A percentile compares a stretch with the other conserved stretches of the same genome.
Conservation (phyloP, 2,329 filamentous ascomycete genomes). For the Alternaria dauci region DNA sequence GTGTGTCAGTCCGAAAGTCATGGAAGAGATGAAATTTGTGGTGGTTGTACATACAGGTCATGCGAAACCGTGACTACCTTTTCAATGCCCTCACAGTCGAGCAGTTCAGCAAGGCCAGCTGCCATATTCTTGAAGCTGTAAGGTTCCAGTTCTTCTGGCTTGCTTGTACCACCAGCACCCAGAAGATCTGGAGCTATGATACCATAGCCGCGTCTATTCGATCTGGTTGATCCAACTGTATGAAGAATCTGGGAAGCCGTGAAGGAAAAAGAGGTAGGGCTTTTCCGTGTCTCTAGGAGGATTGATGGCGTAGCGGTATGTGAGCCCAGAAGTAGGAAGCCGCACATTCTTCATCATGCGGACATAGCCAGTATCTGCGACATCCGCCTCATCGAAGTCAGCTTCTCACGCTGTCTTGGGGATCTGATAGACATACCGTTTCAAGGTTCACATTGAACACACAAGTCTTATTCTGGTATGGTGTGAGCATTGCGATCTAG, state of each 20-base stretch:
- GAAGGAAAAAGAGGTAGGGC: neutral
- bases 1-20: fast-evolving
- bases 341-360: neutral
- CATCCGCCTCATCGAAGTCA: neutral
- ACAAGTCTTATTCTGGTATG: neutral
- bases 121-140: neutral
- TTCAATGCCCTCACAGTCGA: neutral
- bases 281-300: neutral
- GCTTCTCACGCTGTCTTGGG: neutral
- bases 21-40: neutral
- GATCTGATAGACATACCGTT: neutral
- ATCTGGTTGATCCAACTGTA: neutral
- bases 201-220: neutral
- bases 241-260: neutral
- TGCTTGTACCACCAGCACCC: neutral
- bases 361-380: neutral
- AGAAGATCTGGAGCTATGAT: neutral
- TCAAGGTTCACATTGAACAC: neutral
- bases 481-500: neutral
- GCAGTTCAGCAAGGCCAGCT: neutral
- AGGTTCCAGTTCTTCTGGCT: neutral
- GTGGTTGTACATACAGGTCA: neutral
- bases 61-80: neutral
- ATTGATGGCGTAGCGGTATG: neutral
- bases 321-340: neutral